Percentiles rank a stretch among this genome's conserved stretches.
phyloP scores from a whole-genome alignment of 2,329 filamentous ascomycete species.

The Neofusicoccum laricinum region DNA sequence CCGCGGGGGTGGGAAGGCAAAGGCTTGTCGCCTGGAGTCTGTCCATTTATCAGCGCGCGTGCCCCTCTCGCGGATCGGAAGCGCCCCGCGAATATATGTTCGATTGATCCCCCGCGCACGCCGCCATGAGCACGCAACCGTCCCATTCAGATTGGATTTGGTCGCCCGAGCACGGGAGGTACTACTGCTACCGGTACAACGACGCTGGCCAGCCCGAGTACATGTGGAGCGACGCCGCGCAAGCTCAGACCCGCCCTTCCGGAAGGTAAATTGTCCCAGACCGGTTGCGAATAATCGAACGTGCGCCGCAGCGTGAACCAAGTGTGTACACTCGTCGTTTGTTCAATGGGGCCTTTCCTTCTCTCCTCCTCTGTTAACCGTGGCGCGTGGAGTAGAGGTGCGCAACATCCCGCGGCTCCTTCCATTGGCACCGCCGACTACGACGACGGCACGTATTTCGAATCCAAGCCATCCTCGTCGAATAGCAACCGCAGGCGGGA shows the following conservation, averaged over 20 bases:
- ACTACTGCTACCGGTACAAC: slow-evolving; percentile 10
- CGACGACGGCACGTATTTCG: not conserved
- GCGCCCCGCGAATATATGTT: not conserved
- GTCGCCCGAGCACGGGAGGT: not conserved
- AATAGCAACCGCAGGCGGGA: no score
- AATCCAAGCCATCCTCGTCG: not conserved
- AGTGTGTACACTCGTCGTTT: not conserved
- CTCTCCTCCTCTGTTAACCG: not conserved
- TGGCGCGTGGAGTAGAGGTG: not conserved
- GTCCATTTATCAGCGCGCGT: not conserved
- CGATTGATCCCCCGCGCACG: not conserved
- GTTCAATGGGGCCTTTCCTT: not conserved
- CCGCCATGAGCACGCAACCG: not conserved
- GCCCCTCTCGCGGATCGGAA: not conserved
- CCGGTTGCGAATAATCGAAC: not conserved
- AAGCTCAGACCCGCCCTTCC: not conserved
- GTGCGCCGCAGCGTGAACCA: not conserved
- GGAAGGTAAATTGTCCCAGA: slow-evolving; percentile 6
- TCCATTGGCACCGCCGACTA: not conserved
- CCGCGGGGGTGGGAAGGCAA: not conserved
- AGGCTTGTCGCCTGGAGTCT: no score
- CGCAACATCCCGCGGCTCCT: not conserved
- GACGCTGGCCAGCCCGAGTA: not conserved
- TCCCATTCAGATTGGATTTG: not conserved
- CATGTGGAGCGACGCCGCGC: not conserved